Evolutionary conservation across 257 asterid species (phyloP).

Genomic region (Solanum ossicruentum): DNA sequence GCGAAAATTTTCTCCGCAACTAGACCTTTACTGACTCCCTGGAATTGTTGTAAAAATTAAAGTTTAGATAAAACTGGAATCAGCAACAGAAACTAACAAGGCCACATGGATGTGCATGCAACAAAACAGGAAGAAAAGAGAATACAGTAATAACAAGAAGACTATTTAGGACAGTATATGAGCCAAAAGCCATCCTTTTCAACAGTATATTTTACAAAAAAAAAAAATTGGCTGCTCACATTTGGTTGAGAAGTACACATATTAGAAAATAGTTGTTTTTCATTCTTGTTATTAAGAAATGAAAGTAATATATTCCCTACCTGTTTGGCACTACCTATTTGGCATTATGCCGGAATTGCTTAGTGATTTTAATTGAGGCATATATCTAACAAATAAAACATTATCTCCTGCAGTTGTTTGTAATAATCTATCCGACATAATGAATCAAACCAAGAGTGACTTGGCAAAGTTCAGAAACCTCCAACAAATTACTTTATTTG

Average conservation of each 20-base stretch:
- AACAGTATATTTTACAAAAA: not conserved
- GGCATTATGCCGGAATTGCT: not conserved
- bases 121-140: not conserved
- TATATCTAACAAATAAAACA: not conserved
- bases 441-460: not conserved
- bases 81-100: not conserved
- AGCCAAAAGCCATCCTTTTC: not conserved
- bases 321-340: not conserved
- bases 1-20: conserved; percentile 34
- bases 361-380: not conserved
- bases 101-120: not conserved
- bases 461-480: not conserved
- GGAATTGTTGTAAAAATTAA: not conserved
- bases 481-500: not conserved
- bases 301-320: not conserved
- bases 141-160: not conserved
- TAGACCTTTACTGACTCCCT: conserved; percentile 46
- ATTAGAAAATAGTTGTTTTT: not conserved
- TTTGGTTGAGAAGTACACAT: not conserved
- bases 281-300: not conserved
- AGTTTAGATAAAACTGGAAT: not conserved
- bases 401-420: not conserved
- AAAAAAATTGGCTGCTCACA: not conserved
- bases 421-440: not conserved
- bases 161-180: not conserved